Evolutionary conservation across 2,329 filamentous ascomycete species (phyloP).

Genomic region (Cryoendolithus antarcticus): DNA sequence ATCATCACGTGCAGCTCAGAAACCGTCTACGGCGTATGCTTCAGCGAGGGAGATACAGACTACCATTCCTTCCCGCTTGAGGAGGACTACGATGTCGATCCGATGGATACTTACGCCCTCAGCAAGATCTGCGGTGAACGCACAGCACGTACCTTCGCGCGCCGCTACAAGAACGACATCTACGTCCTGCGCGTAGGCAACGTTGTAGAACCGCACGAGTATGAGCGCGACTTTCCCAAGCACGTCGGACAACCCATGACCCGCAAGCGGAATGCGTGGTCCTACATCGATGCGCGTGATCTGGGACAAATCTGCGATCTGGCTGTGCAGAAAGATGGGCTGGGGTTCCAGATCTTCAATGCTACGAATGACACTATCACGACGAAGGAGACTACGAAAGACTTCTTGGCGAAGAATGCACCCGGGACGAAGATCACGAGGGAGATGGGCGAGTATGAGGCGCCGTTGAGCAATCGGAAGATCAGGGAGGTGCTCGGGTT

Average conservation of each 20-base stretch:
- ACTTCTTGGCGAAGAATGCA: slow-evolving; percentile 39
- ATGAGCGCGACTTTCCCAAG: slow-evolving; percentile 39
- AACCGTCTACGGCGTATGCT: slow-evolving; percentile 51
- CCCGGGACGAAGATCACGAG: slow-evolving; percentile 41
- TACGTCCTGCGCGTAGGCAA: slow-evolving; percentile 50
- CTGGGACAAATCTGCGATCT: slow-evolving; percentile 49
- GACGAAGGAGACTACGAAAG: slow-evolving; percentile 36
- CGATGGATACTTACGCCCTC: slow-evolving; percentile 50
- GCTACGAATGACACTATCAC: slow-evolving; percentile 52
- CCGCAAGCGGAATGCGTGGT: slow-evolving; percentile 48
- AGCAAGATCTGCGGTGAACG: slow-evolving; percentile 48
- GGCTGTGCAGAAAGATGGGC: slow-evolving; percentile 38
- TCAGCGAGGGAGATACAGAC: slow-evolving; percentile 45
- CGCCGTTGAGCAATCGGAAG: slow-evolving; percentile 49
- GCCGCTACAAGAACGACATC: slow-evolving; percentile 45
- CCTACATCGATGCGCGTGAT: slow-evolving; percentile 50
- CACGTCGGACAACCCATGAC: slow-evolving; percentile 39
- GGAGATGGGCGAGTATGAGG: slow-evolving; percentile 46
- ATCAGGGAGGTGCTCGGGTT: slow-evolving; percentile 47
- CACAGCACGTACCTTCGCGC: slow-evolving; percentile 44
- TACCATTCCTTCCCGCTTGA: slow-evolving; percentile 47
- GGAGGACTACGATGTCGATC: slow-evolving; percentile 47
- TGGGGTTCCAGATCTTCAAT: slow-evolving; percentile 54
- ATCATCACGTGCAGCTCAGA: slow-evolving; percentile 49
- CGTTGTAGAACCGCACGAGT: slow-evolving; percentile 50